A percentile compares a stretch with the other conserved stretches of the same genome.
Conservation (phyloP, 345 rosid species). For the Mallotus nudiflorus region DNA sequence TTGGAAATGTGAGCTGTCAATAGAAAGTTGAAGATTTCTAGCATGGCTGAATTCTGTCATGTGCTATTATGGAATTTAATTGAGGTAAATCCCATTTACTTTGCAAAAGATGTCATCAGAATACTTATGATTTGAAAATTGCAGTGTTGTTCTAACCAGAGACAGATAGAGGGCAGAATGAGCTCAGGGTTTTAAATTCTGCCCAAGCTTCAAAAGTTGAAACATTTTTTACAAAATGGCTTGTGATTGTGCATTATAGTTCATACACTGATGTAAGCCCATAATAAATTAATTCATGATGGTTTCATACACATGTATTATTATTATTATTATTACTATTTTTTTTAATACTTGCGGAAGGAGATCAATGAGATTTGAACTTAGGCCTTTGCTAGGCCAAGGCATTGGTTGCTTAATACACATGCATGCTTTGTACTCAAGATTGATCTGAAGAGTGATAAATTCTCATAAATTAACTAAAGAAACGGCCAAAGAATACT, state of each 20-base stretch:
- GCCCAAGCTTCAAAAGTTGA: neutral
- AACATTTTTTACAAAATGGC: slow-evolving; percentile 2
- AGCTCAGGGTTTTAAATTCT: neutral
- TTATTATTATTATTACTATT: too few species aligned
- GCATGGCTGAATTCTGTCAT: neutral
- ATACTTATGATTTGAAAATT: neutral
- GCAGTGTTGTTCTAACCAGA: neutral
- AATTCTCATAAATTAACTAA: too few species aligned
- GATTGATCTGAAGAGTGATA: too few species aligned
- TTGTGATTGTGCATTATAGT: slow-evolving; percentile 2
- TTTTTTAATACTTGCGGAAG: too few species aligned
- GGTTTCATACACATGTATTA: neutral
- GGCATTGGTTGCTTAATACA: too few species aligned
- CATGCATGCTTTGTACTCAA: too few species aligned
- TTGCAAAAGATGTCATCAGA: slow-evolving; percentile 1
- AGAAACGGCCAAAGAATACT: too few species aligned
- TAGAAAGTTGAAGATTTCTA: neutral
- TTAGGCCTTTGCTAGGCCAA: too few species aligned
- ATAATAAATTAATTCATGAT: neutral
- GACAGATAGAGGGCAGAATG: slow-evolving; percentile 1
- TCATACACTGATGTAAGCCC: neutral
- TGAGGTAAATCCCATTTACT: neutral
- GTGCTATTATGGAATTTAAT: slow-evolving; percentile 5
- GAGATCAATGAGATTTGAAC: too few species aligned
- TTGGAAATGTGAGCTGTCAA: too few species aligned